Evolutionary conservation across 2,329 filamentous ascomycete species (phyloP).

Genomic region (Paracamarosporium sp.): DNA sequence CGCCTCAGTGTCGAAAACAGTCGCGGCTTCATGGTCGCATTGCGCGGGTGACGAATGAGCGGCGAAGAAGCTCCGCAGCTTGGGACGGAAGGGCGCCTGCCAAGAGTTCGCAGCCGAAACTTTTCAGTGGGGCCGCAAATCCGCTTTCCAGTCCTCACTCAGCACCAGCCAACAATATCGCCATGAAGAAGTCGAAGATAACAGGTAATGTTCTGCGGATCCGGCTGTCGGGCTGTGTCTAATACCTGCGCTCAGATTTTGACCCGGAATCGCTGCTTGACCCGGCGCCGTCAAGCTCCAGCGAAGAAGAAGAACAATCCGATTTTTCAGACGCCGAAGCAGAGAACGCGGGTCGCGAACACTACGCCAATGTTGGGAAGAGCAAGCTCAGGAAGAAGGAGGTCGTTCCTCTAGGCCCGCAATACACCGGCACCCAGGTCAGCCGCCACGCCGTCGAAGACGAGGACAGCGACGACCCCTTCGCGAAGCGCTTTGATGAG

Average conservation of each 20-base stretch:
- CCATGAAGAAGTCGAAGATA: constrained; percentile 35
- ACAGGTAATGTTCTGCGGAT: constrained; percentile 22
- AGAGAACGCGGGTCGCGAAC: constrained; percentile 74
- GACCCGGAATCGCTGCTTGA: constrained; percentile 75
- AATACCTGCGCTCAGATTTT: constrained; percentile 64
- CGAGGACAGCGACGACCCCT: constrained; percentile 62
- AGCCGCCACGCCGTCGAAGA: constrained; percentile 69
- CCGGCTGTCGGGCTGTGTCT: background rate
- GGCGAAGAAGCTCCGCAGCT: constrained; percentile 28
- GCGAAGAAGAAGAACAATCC: constrained; percentile 63
- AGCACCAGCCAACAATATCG: constrained; percentile 24
- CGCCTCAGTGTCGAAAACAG: constrained; percentile 60
- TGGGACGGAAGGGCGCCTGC: constrained; percentile 1
- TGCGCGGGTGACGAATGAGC: constrained; percentile 5
- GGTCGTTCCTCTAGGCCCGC: constrained; percentile 71
- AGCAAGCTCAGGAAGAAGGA: constrained; percentile 82
- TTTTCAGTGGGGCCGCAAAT: constrained; percentile 37
- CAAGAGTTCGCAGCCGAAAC: constrained; percentile 21
- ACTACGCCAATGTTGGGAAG: constrained; percentile 85
- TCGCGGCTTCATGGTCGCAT: constrained; percentile 51
- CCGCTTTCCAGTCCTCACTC: constrained; percentile 9
- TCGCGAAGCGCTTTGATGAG: constrained; percentile 53
- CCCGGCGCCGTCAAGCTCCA: constrained; percentile 61
- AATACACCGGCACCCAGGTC: constrained; percentile 80
- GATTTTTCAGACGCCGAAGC: constrained; percentile 53